Evolutionary conservation across 805 yeast species (phyloP).

Genomic region (Wickerhamiella australiensis): DNA sequence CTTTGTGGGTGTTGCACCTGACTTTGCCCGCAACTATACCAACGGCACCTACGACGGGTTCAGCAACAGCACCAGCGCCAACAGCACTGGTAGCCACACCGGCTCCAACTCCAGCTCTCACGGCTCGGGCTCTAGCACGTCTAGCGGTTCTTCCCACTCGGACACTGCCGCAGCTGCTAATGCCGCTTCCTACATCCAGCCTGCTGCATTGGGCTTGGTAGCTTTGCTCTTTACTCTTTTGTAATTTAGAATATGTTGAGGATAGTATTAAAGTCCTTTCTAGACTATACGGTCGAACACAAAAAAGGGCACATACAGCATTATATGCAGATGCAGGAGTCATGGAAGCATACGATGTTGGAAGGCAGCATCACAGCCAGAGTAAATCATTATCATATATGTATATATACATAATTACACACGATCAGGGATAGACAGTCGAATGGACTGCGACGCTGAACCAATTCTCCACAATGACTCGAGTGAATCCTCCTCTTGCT

Average conservation of each 20-base stretch:
- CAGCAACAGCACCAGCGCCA: not conserved
- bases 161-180: constrained; percentile 5
- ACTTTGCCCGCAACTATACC: not conserved
- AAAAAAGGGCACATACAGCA: too few relatives aligned
- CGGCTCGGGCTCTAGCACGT: constrained; percentile 3
- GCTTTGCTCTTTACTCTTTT: not conserved
- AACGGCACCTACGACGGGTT: not conserved
- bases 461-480: too few relatives aligned
- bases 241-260: too few relatives aligned
- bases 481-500: too few relatives aligned
- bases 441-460: too few relatives aligned
- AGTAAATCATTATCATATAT: not conserved
- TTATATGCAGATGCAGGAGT: too few relatives aligned
- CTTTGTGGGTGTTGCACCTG: not conserved
- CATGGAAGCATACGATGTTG: too few relatives aligned
- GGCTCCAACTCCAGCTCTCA: not conserved
- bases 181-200: not conserved
- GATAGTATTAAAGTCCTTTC: too few relatives aligned
- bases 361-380: too few relatives aligned
- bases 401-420: too few relatives aligned
- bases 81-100: not conserved
- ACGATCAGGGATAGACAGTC: too few relatives aligned
- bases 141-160: not conserved
- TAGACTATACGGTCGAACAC: too few relatives aligned
- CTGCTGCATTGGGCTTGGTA: not conserved